Evolutionary conservation across 805 yeast genomes (phyloP).

Genomic region (Tetrapisispora iriomotensis): DNA sequence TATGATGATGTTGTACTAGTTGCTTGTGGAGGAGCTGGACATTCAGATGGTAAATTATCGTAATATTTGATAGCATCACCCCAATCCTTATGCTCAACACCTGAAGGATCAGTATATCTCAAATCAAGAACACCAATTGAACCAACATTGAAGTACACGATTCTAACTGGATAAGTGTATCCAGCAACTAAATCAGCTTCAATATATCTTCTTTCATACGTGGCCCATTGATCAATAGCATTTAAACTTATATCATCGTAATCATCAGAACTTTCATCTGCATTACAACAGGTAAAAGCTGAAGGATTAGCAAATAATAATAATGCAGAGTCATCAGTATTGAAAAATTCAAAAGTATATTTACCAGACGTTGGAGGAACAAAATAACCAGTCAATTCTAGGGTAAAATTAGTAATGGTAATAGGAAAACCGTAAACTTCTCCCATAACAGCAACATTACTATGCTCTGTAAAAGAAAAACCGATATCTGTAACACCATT

Average conservation of each 20-base stretch:
- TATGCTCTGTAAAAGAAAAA: background rate
- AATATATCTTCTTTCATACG: constrained; percentile 1
- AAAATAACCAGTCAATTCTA: constrained; percentile 24
- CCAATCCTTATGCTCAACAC: constrained; percentile 1
- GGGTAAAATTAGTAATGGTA: constrained; percentile 14
- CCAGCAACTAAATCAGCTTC: constrained; percentile 7
- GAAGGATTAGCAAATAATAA: constrained; percentile 24
- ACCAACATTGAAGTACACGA: constrained; percentile 11
- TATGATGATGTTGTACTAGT: background rate
- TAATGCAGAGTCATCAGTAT: constrained; percentile 28
- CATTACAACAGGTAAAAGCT: constrained; percentile 30
- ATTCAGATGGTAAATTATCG: background rate
- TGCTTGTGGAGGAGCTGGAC: constrained; percentile 2
- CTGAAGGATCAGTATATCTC: constrained; percentile 3
- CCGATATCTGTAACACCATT: constrained; percentile 2
- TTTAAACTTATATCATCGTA: constrained; percentile 4
- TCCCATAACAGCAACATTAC: background rate
- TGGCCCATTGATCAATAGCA: constrained; percentile 3
- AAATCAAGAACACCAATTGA: constrained; percentile 1
- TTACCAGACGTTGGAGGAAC: constrained; percentile 25
- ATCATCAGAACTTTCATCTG: constrained; percentile 4
- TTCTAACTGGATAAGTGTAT: constrained; percentile 12
- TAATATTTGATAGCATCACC: background rate
- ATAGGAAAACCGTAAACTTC: constrained; percentile 11
- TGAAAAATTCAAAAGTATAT: constrained; percentile 18